These are phyloP conservation scores for Coix lacrymajobi DNA, from an alignment of 176 grass and related monocot genomes.

Conservation along the genomic window DNA sequence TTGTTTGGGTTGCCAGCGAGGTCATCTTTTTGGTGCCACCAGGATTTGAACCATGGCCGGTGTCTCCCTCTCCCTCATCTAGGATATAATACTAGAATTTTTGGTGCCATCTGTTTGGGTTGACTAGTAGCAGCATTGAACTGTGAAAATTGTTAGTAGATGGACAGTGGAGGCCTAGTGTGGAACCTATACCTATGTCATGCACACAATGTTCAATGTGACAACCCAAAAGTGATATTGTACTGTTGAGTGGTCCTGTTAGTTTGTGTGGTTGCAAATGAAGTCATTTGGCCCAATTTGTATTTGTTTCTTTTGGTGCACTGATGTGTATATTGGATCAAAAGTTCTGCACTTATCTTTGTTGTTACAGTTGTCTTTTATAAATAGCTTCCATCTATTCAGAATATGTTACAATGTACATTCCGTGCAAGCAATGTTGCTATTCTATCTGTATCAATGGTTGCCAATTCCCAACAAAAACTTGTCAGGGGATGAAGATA, in stretches of 20 bases:
- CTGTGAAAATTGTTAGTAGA: neutral
- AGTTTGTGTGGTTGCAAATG: neutral
- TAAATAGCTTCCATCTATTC: neutral
- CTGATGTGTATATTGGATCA: neutral
- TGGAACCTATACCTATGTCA: neutral
- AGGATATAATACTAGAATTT: neutral
- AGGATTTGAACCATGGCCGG: neutral
- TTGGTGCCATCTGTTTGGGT: too few relatives aligned
- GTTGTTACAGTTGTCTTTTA: neutral
- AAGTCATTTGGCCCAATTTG: slow-evolving; percentile 1
- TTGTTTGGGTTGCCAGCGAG: too few relatives aligned
- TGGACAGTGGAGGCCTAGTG: neutral
- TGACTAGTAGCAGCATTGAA: neutral
- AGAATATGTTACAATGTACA: slow-evolving; percentile 2
- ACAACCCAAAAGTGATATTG: neutral
- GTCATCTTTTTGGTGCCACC: neutral
- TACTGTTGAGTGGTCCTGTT: slow-evolving; percentile 1
- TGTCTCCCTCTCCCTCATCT: neutral
- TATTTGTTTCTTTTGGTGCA: neutral
- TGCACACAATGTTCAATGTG: neutral
- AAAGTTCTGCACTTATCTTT: neutral
- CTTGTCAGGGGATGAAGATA: neutral
- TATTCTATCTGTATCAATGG: neutral
- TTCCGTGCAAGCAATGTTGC: neutral
- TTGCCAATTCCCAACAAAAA: neutral